Conservation (phyloP, 2,329 filamentous ascomycete species). For the Phyllosticta citrichinensis region DNA sequence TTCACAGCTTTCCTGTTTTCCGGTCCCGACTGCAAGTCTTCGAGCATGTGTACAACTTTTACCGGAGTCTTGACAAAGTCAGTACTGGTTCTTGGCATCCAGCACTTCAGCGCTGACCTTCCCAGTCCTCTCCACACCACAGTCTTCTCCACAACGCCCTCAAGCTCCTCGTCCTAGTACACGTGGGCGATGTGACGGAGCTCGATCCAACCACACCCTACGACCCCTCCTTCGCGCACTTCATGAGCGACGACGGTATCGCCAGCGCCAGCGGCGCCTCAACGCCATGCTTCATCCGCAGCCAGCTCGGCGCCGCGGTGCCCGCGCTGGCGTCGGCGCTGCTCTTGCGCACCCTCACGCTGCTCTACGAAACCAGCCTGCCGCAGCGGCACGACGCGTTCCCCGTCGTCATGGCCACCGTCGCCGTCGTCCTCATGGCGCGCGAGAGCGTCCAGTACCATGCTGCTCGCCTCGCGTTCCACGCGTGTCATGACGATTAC, state of each 20-base stretch:
- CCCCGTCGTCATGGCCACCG: slow-evolving; percentile 23
- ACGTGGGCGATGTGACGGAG: slow-evolving; percentile 24
- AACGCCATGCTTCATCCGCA: slow-evolving; percentile 30
- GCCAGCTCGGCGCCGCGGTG: slow-evolving; percentile 28
- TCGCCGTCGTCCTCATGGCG: slow-evolving; percentile 27
- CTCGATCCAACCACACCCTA: slow-evolving; percentile 19
- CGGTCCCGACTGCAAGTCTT: slow-evolving; percentile 24
- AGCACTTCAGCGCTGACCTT: slow-evolving; percentile 12
- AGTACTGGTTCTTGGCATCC: not conserved
- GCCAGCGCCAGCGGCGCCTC: slow-evolving; percentile 12
- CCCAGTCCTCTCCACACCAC: slow-evolving; percentile 13
- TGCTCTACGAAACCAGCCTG: slow-evolving; percentile 22
- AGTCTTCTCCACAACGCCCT: slow-evolving; percentile 24
- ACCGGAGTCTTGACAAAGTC: slow-evolving; percentile 1
- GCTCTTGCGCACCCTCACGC: slow-evolving; percentile 24
- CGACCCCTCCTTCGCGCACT: slow-evolving; percentile 3
- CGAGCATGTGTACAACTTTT: slow-evolving; percentile 24
- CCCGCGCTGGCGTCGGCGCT: slow-evolving; percentile 21
- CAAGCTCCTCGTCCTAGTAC: slow-evolving; percentile 30
- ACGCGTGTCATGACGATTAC: slow-evolving; percentile 10
- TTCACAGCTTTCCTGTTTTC: slow-evolving; percentile 26
- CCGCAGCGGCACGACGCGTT: slow-evolving; percentile 22
- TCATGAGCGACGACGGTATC: slow-evolving; percentile 11
- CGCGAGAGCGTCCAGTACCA: slow-evolving; percentile 31
- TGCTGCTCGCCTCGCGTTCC: slow-evolving; percentile 25